These are phyloP conservation scores for Penicillium oxalicum DNA, from an alignment of 2,329 filamentous ascomycete species.

Conservation along the genomic window DNA sequence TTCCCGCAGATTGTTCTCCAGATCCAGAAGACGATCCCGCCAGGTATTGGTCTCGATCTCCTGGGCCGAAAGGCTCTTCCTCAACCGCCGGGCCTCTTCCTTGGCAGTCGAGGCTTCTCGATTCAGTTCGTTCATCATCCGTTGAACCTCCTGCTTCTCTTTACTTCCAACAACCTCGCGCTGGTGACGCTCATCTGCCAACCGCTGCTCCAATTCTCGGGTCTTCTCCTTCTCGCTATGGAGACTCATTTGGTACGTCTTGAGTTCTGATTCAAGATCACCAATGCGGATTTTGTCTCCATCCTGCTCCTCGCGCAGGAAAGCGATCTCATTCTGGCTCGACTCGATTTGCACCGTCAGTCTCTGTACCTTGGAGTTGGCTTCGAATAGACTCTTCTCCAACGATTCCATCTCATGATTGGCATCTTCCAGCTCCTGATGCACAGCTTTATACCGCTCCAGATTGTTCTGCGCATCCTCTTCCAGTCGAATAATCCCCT, in stretches of 20 bases:
- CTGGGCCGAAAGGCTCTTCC: constrained; percentile 73
- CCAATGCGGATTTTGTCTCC: constrained; percentile 96
- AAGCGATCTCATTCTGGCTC: constrained; percentile 85
- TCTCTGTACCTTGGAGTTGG: constrained; percentile 80
- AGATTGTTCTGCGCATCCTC: constrained; percentile 79
- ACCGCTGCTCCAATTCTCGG: constrained; percentile 65
- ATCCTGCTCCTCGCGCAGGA: constrained; percentile 94
- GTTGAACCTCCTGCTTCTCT: constrained; percentile 92
- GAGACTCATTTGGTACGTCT: constrained; percentile 70
- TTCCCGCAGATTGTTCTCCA: constrained; percentile 82
- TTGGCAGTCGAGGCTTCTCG: constrained; percentile 72
- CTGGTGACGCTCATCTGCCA: constrained; percentile 75
- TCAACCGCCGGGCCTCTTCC: constrained; percentile 75
- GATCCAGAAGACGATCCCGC: constrained; percentile 83
- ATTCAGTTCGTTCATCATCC: constrained; percentile 88
- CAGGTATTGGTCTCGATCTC: constrained; percentile 86
- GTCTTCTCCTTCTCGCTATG: constrained; percentile 76
- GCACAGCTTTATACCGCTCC: constrained; percentile 72
- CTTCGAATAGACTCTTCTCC: constrained; percentile 75
- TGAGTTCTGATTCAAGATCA: constrained; percentile 77
- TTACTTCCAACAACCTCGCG: constrained; percentile 78
- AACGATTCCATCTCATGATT: constrained; percentile 82
- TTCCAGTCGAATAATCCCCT: constrained; percentile 78
- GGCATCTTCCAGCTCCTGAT: constrained; percentile 74
- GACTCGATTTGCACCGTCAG: constrained; percentile 89